These are phyloP conservation scores for Lactarius tabidus DNA, from an alignment of 768 basidiomycete species.

Conservation along the genomic window DNA sequence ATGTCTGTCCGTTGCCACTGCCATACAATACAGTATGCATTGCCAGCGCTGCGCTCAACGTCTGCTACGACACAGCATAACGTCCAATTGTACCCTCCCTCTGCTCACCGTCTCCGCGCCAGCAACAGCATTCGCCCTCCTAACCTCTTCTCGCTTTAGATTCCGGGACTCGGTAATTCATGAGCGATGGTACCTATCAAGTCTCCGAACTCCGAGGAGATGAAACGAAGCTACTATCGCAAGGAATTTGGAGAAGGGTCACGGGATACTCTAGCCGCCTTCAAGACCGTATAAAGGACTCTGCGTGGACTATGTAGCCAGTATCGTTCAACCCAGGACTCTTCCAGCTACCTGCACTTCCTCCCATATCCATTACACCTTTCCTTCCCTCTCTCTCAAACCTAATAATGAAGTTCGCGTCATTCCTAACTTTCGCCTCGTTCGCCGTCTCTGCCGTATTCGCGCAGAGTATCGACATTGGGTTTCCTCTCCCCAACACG, in stretches of 20 bases:
- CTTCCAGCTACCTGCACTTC: slow-evolving; percentile 29
- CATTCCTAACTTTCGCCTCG: slow-evolving; percentile 25
- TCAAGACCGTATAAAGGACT: slow-evolving; percentile 12
- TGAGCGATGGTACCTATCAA: too few relatives aligned
- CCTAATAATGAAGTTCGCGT: slow-evolving; percentile 23
- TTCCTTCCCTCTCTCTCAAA: background rate
- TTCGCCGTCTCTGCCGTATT: slow-evolving; percentile 25
- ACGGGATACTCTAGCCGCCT: background rate
- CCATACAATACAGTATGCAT: too few relatives aligned
- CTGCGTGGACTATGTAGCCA: slow-evolving; percentile 16
- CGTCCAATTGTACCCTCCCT: too few relatives aligned
- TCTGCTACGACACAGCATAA: too few relatives aligned
- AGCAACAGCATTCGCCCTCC: too few relatives aligned
- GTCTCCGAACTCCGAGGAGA: too few relatives aligned
- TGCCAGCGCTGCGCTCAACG: too few relatives aligned
- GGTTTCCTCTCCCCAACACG: slow-evolving; percentile 27
- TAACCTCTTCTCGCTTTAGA: too few relatives aligned
- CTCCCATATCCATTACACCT: background rate
- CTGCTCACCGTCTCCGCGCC: too few relatives aligned
- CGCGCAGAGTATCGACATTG: slow-evolving; percentile 36
- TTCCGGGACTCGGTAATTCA: too few relatives aligned
- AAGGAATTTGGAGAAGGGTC: background rate
- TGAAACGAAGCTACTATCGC: too few relatives aligned
- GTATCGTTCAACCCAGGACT: background rate
- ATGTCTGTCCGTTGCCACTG: too few relatives aligned